Evolutionary conservation across 352 stramenopile genomes (phyloP), one percentile per base, ranked within the genome.

Genomic region (Poterioochromonas sp.): DNA sequence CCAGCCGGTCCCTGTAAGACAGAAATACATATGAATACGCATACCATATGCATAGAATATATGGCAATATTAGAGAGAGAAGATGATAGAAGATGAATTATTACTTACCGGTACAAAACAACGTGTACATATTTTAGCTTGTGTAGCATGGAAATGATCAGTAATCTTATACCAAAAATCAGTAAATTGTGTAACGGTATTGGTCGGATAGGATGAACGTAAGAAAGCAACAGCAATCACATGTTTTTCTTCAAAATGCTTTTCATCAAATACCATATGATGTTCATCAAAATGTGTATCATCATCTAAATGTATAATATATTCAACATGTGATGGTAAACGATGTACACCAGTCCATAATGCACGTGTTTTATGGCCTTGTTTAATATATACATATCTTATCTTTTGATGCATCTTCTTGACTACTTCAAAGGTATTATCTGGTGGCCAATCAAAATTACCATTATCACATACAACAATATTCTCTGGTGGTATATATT

Each of bases 251-350:
- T 63, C 29, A 34, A 32, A 29, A 34, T 11, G 8, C 53, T 34
- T 3, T 34, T 63, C 53, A 34, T 63, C 53, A 29, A 63, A 63
- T n/a, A 63, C 53, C 53, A 63, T 63, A 63, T 63, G 8, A n/a
- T n/a, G n/a, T 32, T 63, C 53, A 63, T 5, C 11, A 32, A 63
- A 34, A 8, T 32, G 29, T 35, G 53, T 63, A 63, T 63, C 53
- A 63, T 63, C 53, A 63, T 63, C 53, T 34, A 63, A 63, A 63
- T 63, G 53, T 35, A 63, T 11, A 34, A 63, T 63, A 34, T 63
- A 63, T 63, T 63, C 53, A 26, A n/a, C 8, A n/a, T 63, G 53
- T 11, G 18, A 34, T 35, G 53, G 53, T 63, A 63, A 63, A 8
- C 53, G 18, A 34, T 63, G 53, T 32, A 3, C 18, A 34, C 53